Percentiles rank a stretch among this genome's conserved stretches.
Conservation (phyloP, 2,329 filamentous ascomycete species). For the Xylariomycetidae sp. region DNA sequence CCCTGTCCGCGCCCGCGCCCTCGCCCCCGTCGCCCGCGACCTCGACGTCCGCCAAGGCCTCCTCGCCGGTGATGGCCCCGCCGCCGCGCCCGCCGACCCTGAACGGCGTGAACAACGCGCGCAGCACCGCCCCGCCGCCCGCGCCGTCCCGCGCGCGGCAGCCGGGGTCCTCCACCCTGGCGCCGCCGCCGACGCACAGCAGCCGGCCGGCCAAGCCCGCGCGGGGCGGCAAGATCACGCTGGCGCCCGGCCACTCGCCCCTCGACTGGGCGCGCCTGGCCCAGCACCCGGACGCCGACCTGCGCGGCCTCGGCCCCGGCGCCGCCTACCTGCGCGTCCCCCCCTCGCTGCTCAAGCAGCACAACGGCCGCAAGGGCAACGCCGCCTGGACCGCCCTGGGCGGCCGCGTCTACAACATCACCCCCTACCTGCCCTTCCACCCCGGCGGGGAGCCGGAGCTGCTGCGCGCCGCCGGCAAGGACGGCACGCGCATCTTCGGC, state of each 20-base stretch:
- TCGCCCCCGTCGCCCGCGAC: conserved; percentile 8
- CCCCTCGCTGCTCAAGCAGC: conserved; percentile 68
- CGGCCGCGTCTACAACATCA: conserved; percentile 90
- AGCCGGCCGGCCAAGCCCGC: conserved; percentile 49
- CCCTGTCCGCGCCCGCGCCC: conserved; percentile 6
- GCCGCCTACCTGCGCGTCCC: conserved; percentile 66
- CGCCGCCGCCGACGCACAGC: conserved; percentile 49
- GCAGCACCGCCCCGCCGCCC: conserved; percentile 28
- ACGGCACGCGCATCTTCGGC: conserved; percentile 58
- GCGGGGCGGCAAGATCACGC: conserved; percentile 57
- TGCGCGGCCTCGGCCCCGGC: conserved; percentile 51
- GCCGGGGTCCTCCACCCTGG: conserved; percentile 35
- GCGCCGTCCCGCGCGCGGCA: conserved; percentile 33
- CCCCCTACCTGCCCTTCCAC: conserved; percentile 83
- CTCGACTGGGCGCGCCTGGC: conserved; percentile 90
- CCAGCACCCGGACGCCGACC: conserved; percentile 58
- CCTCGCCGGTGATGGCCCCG: conserved; percentile 13
- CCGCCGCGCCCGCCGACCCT: conserved; percentile 20
- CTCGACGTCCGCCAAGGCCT: too few relatives aligned
- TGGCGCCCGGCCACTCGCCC: conserved; percentile 87
- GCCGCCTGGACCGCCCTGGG: conserved; percentile 89
- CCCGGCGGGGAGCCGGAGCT: conserved; percentile 78
- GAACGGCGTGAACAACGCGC: conserved; percentile 15
- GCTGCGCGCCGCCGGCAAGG: conserved; percentile 53
- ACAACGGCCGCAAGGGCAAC: conserved; percentile 76